Evolutionary conservation across 2,329 filamentous ascomycete genomes (phyloP).

Genomic region (Paecilomyces dactylethromorphus): DNA sequence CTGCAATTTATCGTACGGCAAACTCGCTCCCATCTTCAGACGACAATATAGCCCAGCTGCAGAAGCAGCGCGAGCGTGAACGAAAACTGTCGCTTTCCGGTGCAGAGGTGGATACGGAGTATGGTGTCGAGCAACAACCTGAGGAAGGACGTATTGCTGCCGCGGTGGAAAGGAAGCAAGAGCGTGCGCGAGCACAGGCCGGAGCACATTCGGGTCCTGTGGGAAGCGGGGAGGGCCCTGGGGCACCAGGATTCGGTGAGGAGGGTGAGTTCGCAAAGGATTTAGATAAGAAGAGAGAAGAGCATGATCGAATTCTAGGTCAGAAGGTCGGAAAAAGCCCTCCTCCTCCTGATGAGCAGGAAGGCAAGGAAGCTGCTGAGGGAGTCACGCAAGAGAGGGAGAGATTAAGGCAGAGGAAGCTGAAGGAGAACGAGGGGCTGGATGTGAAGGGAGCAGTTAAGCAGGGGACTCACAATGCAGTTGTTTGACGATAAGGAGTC

Average conservation of each 20-base stretch:
- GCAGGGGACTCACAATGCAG: conserved; percentile 19
- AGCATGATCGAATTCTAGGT: conserved; percentile 26
- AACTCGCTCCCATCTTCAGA: conserved; percentile 23
- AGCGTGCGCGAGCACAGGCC: conserved; percentile 19
- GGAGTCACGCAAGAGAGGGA: conserved; percentile 18
- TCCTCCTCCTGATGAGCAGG: conserved; percentile 6
- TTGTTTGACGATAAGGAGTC: conserved; percentile 11
- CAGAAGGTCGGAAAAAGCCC: conserved; percentile 18
- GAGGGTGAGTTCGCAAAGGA: conserved; percentile 23
- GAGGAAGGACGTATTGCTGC: conserved; percentile 28
- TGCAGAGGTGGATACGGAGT: conserved; percentile 23
- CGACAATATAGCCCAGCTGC: conserved; percentile 13
- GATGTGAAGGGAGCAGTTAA: conserved; percentile 22
- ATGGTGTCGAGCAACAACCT: conserved; percentile 31
- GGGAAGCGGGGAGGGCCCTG: conserved; percentile 20
- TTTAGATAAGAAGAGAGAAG: conserved; percentile 26
- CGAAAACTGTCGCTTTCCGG: conserved; percentile 10
- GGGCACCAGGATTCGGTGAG: conserved; percentile 25
- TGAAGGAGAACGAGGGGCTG: conserved; percentile 19
- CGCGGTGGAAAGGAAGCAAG: conserved; percentile 19
- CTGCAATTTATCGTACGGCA: conserved; percentile 18
- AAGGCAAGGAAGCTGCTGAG: neutral
- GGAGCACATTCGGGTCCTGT: conserved; percentile 30
- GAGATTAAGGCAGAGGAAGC: conserved; percentile 17
- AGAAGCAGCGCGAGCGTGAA: conserved; percentile 10